phyloP scores from a whole-genome alignment of 768 basidiomycete genomes.

The Rhodosporidiobolus odoratus region DNA sequence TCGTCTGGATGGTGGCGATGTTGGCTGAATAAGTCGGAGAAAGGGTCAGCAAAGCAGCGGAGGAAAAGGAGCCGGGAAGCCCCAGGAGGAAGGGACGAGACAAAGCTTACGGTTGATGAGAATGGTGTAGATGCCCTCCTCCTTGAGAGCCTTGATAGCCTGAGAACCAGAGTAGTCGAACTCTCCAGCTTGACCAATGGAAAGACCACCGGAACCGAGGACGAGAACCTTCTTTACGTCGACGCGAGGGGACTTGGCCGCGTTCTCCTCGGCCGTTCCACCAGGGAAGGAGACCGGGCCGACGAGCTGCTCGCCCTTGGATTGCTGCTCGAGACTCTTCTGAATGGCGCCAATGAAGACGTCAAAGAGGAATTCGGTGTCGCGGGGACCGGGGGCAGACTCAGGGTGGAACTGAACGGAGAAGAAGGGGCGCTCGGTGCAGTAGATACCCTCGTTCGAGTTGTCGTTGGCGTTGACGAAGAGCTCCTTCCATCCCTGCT shows the following conservation, averaged over 20 bases:
- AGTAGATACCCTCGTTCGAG: conserved; percentile 97
- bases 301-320: conserved; percentile 47
- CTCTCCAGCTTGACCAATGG: conserved; percentile 97
- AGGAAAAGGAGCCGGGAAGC: not conserved
- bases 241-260: conserved; percentile 57
- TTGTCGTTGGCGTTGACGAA: conserved; percentile 96
- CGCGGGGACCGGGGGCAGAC: conserved; percentile 89
- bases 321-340: conserved; percentile 53
- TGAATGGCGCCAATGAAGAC: conserved; percentile 85
- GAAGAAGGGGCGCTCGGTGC: conserved; percentile 86
- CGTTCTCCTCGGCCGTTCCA: conserved; percentile 69
- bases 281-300: conserved; percentile 52
- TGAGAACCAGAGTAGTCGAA: conserved; percentile 99
- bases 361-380: conserved; percentile 98
- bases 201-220: conserved; percentile 92
- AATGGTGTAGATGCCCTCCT: conserved; percentile 98
- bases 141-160: conserved; percentile 97
- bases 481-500: conserved; percentile 81
- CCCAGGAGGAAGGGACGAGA: not conserved
- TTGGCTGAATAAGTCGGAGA: conserved; percentile 53
- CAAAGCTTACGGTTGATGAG: conserved; percentile 66
- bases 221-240: conserved; percentile 90
- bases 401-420: conserved; percentile 99
- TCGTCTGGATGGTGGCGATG: conserved; percentile 71
- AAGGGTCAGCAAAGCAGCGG: not conserved